Conservation (phyloP, 176 grass and related monocot genomes). For the Elymus sibiricus region DNA sequence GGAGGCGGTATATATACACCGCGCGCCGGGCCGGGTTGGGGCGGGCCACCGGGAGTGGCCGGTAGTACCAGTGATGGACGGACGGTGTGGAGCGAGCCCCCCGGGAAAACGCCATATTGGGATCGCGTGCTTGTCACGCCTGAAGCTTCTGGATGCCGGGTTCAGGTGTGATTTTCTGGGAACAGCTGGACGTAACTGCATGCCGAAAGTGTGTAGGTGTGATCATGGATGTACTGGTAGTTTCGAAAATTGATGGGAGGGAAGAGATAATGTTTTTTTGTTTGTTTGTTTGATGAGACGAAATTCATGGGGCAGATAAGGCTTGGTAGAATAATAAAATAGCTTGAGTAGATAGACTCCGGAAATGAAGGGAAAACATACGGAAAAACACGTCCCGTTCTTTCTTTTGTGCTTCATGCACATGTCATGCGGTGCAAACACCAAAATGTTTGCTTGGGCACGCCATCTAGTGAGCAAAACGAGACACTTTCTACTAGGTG, state of each 20-base stretch:
- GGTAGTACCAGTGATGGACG: not conserved
- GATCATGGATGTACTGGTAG: too few relatives aligned
- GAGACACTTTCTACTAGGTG: not conserved
- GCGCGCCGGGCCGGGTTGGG: not conserved
- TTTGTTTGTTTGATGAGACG: not conserved
- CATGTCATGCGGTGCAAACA: too few relatives aligned
- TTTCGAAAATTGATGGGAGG: not conserved
- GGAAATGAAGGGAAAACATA: not conserved
- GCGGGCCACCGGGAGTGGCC: not conserved
- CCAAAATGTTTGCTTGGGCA: too few relatives aligned
- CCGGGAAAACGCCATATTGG: not conserved
- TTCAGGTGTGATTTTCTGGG: not conserved
- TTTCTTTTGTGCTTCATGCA: not conserved
- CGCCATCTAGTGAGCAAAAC: not conserved
- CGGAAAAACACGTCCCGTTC: not conserved
- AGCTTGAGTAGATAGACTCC: not conserved
- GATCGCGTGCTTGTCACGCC: not conserved
- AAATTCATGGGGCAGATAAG: not conserved
- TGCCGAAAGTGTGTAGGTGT: too few relatives aligned
- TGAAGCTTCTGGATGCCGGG: conserved; percentile 10
- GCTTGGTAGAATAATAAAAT: not conserved
- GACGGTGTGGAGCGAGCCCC: not conserved
- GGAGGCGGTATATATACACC: conserved; percentile 37
- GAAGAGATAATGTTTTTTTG: not conserved
- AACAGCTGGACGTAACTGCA: not conserved